Evolutionary conservation across 2,329 filamentous ascomycete species (phyloP).

Genomic region (Curvularia hawaiiensis): DNA sequence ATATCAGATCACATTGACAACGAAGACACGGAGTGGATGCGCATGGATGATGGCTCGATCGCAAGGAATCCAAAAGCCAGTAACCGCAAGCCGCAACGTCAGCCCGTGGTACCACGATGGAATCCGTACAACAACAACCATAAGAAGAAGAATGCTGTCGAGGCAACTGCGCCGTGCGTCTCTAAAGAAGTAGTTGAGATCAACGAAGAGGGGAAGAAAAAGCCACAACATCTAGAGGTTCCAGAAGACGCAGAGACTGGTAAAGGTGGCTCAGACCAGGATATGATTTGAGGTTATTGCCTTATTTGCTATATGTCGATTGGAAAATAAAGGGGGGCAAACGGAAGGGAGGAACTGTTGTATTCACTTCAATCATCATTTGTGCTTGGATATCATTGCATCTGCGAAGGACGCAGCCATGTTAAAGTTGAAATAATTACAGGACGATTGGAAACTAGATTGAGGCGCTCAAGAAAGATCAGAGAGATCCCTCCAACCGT

Average conservation of each 20-base stretch:
- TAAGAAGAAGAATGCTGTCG: conserved; percentile 33
- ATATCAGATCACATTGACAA: conserved; percentile 47
- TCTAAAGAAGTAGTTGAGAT: conserved; percentile 29
- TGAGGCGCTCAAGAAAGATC: not conserved
- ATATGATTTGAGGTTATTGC: conserved; percentile 18
- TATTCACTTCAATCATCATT: conserved; percentile 20
- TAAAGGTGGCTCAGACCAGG: conserved; percentile 24
- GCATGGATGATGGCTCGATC: conserved; percentile 47
- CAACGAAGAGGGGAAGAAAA: conserved; percentile 14
- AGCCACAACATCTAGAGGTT: conserved; percentile 20
- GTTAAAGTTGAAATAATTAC: not conserved
- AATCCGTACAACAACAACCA: conserved; percentile 40
- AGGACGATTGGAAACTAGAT: too few relatives aligned
- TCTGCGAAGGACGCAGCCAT: not conserved
- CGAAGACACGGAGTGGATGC: conserved; percentile 43
- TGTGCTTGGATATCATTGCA: conserved; percentile 26
- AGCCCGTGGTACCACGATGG: conserved; percentile 37
- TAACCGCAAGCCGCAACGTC: conserved; percentile 39
- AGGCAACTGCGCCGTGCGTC: conserved; percentile 26
- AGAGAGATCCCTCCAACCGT: not conserved
- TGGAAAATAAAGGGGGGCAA: not conserved
- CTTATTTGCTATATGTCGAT: too few relatives aligned
- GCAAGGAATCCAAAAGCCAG: conserved; percentile 43
- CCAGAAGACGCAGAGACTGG: conserved; percentile 8
- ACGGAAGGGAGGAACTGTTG: conserved; percentile 5